Conservation (phyloP, 495 filamentous ascomycete species). For the Parathielavia hyrcaniae region DNA sequence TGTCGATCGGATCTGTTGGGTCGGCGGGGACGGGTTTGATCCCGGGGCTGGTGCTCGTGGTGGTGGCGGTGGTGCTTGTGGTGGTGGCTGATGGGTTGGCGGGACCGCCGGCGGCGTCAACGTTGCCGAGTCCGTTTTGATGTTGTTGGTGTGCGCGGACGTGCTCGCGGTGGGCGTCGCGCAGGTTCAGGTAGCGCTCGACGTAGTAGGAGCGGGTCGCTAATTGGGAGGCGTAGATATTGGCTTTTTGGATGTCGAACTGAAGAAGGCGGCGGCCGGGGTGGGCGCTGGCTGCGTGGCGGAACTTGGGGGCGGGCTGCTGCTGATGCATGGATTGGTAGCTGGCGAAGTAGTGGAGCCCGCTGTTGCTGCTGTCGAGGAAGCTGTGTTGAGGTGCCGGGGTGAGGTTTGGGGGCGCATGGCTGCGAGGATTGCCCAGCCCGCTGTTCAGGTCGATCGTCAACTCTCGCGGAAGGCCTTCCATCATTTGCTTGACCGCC, state of each 20-base stretch:
- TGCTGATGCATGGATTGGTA: constrained; percentile 25
- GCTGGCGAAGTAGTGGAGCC: constrained; percentile 35
- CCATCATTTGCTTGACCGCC: constrained; percentile 53
- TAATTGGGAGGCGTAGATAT: constrained; percentile 70
- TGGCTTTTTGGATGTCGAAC: constrained; percentile 78
- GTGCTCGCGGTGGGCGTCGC: constrained; percentile 46
- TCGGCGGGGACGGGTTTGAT: constrained; percentile 25
- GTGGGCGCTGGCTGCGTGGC: constrained; percentile 32
- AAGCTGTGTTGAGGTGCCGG: constrained; percentile 6
- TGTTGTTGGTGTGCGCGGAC: constrained; percentile 19
- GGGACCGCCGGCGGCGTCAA: too few species aligned
- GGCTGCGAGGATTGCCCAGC: background rate
- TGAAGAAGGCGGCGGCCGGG: constrained; percentile 53
- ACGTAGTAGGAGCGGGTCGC: constrained; percentile 73
- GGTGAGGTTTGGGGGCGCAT: background rate
- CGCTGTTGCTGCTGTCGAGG: constrained; percentile 17
- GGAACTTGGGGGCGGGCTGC: constrained; percentile 33
- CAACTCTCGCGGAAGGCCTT: constrained; percentile 55
- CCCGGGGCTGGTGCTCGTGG: constrained; percentile 5
- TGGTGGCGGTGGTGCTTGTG: background rate
- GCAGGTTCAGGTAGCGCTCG: constrained; percentile 68
- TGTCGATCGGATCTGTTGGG: constrained; percentile 38
- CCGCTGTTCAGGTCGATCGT: constrained; percentile 40
- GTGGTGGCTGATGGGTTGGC: background rate
- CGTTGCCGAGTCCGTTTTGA: background rate